Evolutionary conservation across 1,139 yeast species (phyloP).

Genomic region (Taphrina communis): DNA sequence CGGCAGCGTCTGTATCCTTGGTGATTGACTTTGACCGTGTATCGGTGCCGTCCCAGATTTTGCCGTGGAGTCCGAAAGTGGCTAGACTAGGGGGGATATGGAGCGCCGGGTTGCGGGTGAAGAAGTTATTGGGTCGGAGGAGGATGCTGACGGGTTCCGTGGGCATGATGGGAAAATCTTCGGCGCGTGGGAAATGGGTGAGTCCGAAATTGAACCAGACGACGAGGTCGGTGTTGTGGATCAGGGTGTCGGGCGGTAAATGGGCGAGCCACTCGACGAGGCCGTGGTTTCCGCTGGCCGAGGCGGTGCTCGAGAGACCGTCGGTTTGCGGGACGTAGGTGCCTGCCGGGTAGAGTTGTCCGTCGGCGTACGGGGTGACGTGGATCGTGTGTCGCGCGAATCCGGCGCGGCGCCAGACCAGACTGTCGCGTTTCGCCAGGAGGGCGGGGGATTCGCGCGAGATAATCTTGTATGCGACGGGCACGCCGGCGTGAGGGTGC

Average conservation of each 20-base stretch:
- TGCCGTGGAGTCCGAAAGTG: constrained; percentile 27
- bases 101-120: constrained; percentile 74
- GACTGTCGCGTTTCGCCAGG: constrained; percentile 73
- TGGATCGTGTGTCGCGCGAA: constrained; percentile 73
- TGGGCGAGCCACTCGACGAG: constrained; percentile 77
- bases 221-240: constrained; percentile 73
- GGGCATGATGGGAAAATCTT: constrained; percentile 80
- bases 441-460: constrained; percentile 77
- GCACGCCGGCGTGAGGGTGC: constrained; percentile 74
- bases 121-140: constrained; percentile 79
- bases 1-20: not conserved
- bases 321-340: constrained; percentile 80
- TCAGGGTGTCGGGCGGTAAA: constrained; percentile 52
- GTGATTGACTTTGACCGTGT: not conserved
- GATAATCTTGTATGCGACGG: constrained; percentile 75
- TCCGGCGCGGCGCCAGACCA: constrained; percentile 80
- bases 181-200: constrained; percentile 86
- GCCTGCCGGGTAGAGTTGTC: constrained; percentile 77
- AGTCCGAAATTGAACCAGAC: constrained; percentile 82
- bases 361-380: constrained; percentile 69
- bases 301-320: constrained; percentile 52
- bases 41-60: constrained; percentile 25
- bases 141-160: constrained; percentile 76
- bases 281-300: constrained; percentile 65
- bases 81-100: constrained; percentile 64